Evolutionary conservation across 345 rosid genomes (phyloP), one percentile per base, ranked within the genome.

Genomic region (Salix udensis): DNA sequence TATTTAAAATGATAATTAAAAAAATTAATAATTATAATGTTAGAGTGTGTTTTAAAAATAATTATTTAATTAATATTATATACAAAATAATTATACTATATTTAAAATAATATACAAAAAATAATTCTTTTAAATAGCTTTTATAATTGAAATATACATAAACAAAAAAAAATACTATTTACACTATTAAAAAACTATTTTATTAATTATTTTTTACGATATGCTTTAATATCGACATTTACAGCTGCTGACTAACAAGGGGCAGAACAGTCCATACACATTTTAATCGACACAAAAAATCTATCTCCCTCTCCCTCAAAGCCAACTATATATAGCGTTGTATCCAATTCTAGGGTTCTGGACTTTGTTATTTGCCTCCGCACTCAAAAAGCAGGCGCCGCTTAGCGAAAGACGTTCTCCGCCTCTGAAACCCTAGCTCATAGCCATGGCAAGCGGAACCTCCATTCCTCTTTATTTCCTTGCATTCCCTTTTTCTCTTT

Each of bases 381-480:
- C 50, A 30, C 23, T 66, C 60, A 7, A 19, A 39, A 21, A 39
- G n/a, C 10, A n/a, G 74, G 71, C 71, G 80, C 75, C 75, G 70
- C 74, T 4, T 7, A 64, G 70, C 30, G 24, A 60, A 68, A 37
- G 42, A 39, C 24, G 34, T 15, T 9, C 79, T 61, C 61, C 62
- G 14, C 37, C 15, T 34, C 69, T 48, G 39, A 64, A 62, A 71
- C 81, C 76, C 70, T 71, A 72, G 74, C 28, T 53, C 31, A 37
- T 10, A 67, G 44, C 80, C 67, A 78, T 78, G 81, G 81, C 72
- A 60, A 67, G 76, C 50, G 12, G 11, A n/a, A n/a, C 26, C 36
- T 10, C 11, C 24, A 42, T 6, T 28, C 40, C 23, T 30, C 8
- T 26, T 7, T 4, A n/a, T 15, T 21, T 9, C 62, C 68, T n/a